Evolutionary conservation across 352 stramenopile genomes (phyloP), one percentile per base, ranked within the genome.

Genomic region (Phytopythium litorale): DNA sequence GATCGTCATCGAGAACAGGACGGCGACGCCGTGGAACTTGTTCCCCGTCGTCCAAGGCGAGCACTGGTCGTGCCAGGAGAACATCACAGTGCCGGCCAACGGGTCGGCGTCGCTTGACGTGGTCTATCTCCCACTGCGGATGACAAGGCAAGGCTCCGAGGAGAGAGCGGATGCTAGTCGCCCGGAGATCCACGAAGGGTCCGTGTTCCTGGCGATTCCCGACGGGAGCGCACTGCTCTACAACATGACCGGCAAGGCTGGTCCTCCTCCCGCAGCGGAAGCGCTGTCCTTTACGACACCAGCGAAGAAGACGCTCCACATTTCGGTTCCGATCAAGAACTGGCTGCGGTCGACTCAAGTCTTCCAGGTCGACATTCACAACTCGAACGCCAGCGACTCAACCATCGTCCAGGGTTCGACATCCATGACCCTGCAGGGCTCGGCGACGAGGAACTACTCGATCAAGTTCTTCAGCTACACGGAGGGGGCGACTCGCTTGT

Each of bases 381-480:
- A 86, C 35, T 61, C 75, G 1, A 49, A 61, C 7, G 62, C 60
- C 25, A 68, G 59, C 9, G 66, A 81, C 19, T 84, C 87, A 0
- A 75, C 84, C 18, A 58, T 92, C 25, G 60, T 91, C 0, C 76
- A 93, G 60, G 91, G 89, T 0, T 70, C 89, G 0, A 53, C 86
- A 7, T 85, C 82, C 4, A 72, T 97, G 42, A 72, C 89, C 7
- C 67, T 98, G 18, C 79, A 81, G 8, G 74, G 71, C 11, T 66
- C 62, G 13, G 70, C 69, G 4, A 87, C 72, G 2, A 75, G 85
- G 7, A 89, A 80, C 55, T 98, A 97, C 67, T 85, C 78, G 0
- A 72, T 97, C 50, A 91, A 91, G 54, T 94, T 98, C 50, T 91
- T 94, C 40, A 90, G 84, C 38, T 97, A 97, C 63, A 93, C 73